Conservation (phyloP, 331 rosid species). For the Malus hybrid region DNA sequence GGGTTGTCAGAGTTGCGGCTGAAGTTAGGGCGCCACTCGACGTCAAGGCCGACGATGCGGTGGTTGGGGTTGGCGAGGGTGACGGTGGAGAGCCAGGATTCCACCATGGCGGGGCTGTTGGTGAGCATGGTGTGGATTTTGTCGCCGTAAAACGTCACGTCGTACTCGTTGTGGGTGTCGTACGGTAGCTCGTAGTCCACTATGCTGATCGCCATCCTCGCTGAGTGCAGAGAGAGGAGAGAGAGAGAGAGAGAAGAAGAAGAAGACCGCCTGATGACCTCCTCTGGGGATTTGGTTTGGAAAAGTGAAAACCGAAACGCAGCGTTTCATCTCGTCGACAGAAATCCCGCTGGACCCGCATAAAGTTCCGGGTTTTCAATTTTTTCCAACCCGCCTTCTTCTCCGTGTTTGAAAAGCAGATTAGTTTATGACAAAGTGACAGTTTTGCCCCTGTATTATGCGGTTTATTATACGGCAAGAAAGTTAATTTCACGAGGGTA, state of each 20-base stretch:
- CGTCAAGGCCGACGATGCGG: constrained; percentile 49
- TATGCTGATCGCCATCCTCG: constrained; percentile 10
- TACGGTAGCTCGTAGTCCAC: constrained; percentile 18
- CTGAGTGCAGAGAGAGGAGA: neutral
- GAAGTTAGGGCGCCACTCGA: constrained; percentile 71
- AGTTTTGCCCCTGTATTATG: too few species aligned
- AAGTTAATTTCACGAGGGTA: too few species aligned
- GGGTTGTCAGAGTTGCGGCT: constrained; percentile 20
- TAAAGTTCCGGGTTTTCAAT: too few species aligned
- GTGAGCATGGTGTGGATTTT: constrained; percentile 46
- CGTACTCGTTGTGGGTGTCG: constrained; percentile 42
- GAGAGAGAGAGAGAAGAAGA: neutral
- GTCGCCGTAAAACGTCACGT: constrained; percentile 20
- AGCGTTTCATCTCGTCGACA: too few species aligned
- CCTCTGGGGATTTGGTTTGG: too few species aligned
- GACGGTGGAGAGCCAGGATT: constrained; percentile 37
- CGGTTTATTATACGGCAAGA: too few species aligned
- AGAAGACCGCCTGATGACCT: neutral
- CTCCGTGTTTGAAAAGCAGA: too few species aligned
- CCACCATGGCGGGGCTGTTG: constrained; percentile 28
- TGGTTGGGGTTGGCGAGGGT: neutral
- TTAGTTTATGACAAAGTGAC: too few species aligned
- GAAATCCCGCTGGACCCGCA: too few species aligned
- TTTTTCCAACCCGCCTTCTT: too few species aligned
- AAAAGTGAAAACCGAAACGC: too few species aligned